Base-by-base conservation (phyloP, 140 eudicot species). In the Stevia rebaudiana region DNA sequence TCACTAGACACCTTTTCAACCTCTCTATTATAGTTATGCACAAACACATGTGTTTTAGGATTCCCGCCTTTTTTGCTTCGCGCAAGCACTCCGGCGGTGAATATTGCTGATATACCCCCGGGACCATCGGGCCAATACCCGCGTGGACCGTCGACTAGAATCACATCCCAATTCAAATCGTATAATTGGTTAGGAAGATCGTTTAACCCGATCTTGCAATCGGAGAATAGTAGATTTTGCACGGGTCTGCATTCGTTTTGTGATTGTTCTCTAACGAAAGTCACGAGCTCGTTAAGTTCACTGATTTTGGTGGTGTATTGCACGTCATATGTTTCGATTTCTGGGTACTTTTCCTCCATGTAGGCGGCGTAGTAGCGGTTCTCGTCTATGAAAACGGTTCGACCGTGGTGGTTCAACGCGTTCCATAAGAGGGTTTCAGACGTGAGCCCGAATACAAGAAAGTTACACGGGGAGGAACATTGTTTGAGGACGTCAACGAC, bases 111-210 rank as follows among this genome's bases (percentile, higher is more conserved):
- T 73, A 84, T 81, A 43, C 95, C 65, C 24, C 97, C 97, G 2
- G 97, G 97, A 1, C 94, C 95, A 31, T 86, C 92, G 0, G 97
- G 97, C 95, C 95, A 90, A 77, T 86, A 86, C 63, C 95, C 97
- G 4, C 95, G 64, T 1, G 97, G 97, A 25, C 97, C 97, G 15
- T 90, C 97, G 12, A 90, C 94, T 67, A 90, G 50, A 10, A 90
- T 90, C 42, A 90, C 79, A 67, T 90, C 90, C 97, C 97, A 90
- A 4, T 83, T 89, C 30, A 90, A 40, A 48, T 86, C 95, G 55
- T 90, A 90, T 57, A 90, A 57, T 35, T 86, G 97, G 67, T 90
- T 90, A 13, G 97, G 97, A 25, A 90, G 84, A 55, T 90, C 97
- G 25, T 90, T 90, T 4, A 90, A 69, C 19, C 94, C 97, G 5